Conservation (phyloP, 179 eudicot genomes). For the Spinacia oleracea region DNA sequence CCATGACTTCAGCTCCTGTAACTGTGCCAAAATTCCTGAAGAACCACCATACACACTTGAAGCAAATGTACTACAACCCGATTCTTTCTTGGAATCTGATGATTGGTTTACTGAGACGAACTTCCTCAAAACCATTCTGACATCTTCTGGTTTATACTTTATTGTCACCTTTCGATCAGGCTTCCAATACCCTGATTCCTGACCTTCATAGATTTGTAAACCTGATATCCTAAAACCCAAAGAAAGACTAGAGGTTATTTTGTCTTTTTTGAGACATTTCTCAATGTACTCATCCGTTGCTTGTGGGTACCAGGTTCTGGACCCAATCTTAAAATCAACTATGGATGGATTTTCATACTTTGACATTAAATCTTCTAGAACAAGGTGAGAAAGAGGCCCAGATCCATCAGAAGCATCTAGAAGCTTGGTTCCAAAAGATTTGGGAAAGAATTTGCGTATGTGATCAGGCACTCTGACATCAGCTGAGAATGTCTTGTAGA, state of each 20-base stretch:
- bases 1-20: constrained; percentile 82
- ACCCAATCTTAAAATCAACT: constrained; percentile 76
- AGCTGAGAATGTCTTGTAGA: constrained; percentile 63
- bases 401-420: constrained; percentile 82
- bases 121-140: constrained; percentile 50
- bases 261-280: constrained; percentile 66
- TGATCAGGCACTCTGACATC: constrained; percentile 50
- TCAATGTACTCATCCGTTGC: constrained; percentile 64
- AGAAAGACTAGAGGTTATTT: constrained; percentile 43
- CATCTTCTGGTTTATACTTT: constrained; percentile 48
- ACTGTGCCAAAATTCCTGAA: constrained; percentile 63
- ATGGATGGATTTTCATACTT: constrained; percentile 51
- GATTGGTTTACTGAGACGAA: constrained; percentile 57
- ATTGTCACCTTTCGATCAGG: constrained; percentile 37
- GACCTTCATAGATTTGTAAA: constrained; percentile 40
- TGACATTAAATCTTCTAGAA: constrained; percentile 53
- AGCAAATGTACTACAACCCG: constrained; percentile 64
- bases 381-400: constrained; percentile 66
- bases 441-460: constrained; percentile 64
- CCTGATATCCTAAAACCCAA: constrained; percentile 82
- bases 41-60: constrained; percentile 61
- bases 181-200: constrained; percentile 61
- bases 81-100: constrained; percentile 26
- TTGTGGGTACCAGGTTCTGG: constrained; percentile 75
- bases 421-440: constrained; percentile 63